Evolutionary conservation across 139 green algal species (phyloP), one percentile per base, ranked within the genome.

Genomic region (Ettlia oleoabundans): DNA sequence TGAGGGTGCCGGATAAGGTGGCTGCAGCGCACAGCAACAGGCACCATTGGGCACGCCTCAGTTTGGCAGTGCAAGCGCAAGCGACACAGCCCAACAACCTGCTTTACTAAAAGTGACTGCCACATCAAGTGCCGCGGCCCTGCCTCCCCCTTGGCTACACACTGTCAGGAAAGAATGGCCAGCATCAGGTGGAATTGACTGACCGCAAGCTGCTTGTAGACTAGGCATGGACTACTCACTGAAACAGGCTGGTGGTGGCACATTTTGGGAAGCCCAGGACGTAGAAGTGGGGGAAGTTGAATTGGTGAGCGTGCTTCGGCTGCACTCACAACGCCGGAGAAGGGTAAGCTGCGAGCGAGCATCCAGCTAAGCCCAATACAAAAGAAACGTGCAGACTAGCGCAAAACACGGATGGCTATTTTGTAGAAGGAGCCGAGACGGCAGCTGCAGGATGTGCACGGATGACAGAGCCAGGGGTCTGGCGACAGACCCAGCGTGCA

Each of bases 241-340:
- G 70, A 42, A 43, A 77, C 43, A 77, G 43, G 70, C 70, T 77
- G 6, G 70, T 77, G 30, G 70, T 77, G 70, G 70, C 70, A 10
- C 42, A 64, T n/a, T 77, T 77, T 42, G 70, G 70, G 30, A 77
- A 77, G n/a, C 70, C 70, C 13, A 77, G 70, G 3, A 77, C n/a
- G 30, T 43, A 40, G 30, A 77, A 77, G 42, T 77, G 70, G 8
- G 70, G 70, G 30, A 77, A 77, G 43, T 77, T 77, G 70, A 77
- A 77, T n/a, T 77, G 70, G 5, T 7, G 0, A 7, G 70, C 42
- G 42, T 64, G 70, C 70, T 77, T 77, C 30, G 70, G 43, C 70
- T 77, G 70, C 70, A 63, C 55, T n/a, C n/a, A n/a, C n/a, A n/a
- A n/a, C n/a, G n/a, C n/a, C n/a, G n/a, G n/a, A n/a, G n/a, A n/a